Evolutionary conservation across 2,329 filamentous ascomycete species (phyloP).

Genomic region (Helotiales sp.): DNA sequence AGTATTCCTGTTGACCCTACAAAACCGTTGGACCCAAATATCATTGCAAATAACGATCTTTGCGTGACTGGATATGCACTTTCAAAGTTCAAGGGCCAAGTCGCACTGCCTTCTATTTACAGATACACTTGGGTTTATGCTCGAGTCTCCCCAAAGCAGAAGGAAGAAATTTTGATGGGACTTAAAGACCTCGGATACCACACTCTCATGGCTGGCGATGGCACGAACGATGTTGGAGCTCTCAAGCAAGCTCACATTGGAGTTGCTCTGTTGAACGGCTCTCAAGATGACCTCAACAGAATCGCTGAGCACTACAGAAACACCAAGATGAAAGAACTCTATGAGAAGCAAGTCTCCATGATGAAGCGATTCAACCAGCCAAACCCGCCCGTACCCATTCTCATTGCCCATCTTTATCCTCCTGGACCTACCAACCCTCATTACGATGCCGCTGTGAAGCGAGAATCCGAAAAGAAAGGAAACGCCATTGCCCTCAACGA

Average conservation of each 20-base stretch:
- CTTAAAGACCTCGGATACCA: constrained; percentile 97
- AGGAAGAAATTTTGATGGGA: constrained; percentile 96
- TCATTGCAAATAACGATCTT: constrained; percentile 85
- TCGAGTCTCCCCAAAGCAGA: constrained; percentile 96
- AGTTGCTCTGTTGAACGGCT: constrained; percentile 93
- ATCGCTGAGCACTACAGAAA: constrained; percentile 94
- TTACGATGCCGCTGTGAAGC: constrained; percentile 87
- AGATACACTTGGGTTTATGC: constrained; percentile 97
- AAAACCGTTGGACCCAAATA: constrained; percentile 78
- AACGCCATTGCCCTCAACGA: constrained; percentile 58
- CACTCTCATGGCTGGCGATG: constrained; percentile 97
- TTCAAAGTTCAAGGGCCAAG: constrained; percentile 82
- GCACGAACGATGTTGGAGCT: constrained; percentile 96
- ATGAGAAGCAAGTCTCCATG: constrained; percentile 90
- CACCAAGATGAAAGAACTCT: constrained; percentile 97
- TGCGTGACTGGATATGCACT: constrained; percentile 96
- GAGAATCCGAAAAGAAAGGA: constrained; percentile 81
- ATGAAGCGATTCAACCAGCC: constrained; percentile 97
- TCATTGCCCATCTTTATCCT: constrained; percentile 94
- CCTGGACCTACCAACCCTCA: constrained; percentile 92
- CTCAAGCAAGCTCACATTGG: constrained; percentile 98
- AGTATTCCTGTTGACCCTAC: constrained; percentile 85
- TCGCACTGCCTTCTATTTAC: constrained; percentile 76
- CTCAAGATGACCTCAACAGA: constrained; percentile 84
- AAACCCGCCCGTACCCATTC: constrained; percentile 83